Percentiles rank a stretch among this genome's conserved stretches.
phyloP scores from a whole-genome alignment of 2,329 filamentous ascomycete species.

The Cladosporium austrohemisphaericum region DNA sequence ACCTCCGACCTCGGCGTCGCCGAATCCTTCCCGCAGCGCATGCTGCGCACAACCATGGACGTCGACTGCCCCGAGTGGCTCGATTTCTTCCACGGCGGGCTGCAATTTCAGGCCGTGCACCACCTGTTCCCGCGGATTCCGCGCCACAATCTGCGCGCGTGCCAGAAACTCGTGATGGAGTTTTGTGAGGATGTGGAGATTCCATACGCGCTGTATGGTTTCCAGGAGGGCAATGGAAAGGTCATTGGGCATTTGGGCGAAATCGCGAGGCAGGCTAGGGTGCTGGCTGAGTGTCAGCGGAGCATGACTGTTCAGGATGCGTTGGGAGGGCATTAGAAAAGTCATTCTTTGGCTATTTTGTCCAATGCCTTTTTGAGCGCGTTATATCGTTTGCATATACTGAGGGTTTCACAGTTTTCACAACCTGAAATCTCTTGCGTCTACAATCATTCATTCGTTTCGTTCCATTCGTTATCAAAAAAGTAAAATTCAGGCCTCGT shows the following conservation, averaged over 20 bases:
- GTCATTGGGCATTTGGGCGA: constrained; percentile 55
- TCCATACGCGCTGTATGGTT: constrained; percentile 59
- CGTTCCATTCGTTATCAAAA: too few species aligned
- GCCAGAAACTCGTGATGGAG: constrained; percentile 57
- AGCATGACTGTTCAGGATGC: constrained; percentile 35
- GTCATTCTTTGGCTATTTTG: background rate
- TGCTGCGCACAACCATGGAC: constrained; percentile 70
- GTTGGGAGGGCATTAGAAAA: constrained; percentile 27
- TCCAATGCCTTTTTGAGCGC: too few species aligned
- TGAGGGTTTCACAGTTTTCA: too few species aligned
- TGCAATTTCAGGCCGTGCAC: constrained; percentile 71
- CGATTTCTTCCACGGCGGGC: constrained; percentile 67
- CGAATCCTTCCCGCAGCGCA: constrained; percentile 66
- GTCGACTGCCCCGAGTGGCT: constrained; percentile 69
- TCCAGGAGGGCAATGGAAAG: constrained; percentile 60
- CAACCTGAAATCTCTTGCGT: too few species aligned
- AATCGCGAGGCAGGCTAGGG: constrained; percentile 58
- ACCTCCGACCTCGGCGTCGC: constrained; percentile 60
- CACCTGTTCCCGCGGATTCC: constrained; percentile 67
- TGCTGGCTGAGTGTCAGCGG: constrained; percentile 54
- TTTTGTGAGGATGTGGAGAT: constrained; percentile 64
- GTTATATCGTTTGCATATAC: too few species aligned
- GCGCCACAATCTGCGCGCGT: constrained; percentile 61
- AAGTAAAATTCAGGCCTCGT: too few species aligned
- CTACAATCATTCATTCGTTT: too few species aligned